Evolutionary conservation across 2,329 filamentous ascomycete species (phyloP).

Genomic region (Colletotrichum chlorophyti): DNA sequence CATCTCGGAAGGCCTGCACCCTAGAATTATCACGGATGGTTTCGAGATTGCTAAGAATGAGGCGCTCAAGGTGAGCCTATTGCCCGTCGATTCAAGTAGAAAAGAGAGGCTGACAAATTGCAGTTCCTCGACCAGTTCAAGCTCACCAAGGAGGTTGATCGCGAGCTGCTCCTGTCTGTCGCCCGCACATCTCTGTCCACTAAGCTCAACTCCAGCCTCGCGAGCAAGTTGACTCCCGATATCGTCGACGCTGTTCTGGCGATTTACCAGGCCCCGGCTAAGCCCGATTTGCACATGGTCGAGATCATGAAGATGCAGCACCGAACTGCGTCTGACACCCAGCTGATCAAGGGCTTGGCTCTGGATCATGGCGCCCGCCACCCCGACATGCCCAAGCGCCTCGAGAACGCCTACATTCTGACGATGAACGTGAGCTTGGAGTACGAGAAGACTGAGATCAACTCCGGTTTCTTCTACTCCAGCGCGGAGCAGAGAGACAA

Average conservation of each 20-base stretch:
- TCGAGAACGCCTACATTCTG: slow-evolving; percentile 94
- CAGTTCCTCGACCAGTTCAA: slow-evolving; percentile 96
- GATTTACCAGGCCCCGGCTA: slow-evolving; percentile 87
- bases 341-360: slow-evolving; percentile 90
- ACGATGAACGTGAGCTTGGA: slow-evolving; percentile 96
- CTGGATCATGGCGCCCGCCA: slow-evolving; percentile 95
- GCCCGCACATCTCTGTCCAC: slow-evolving; percentile 94
- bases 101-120: slow-evolving; percentile 6
- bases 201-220: slow-evolving; percentile 89
- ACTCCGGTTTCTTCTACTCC: slow-evolving; percentile 98
- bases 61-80: slow-evolving; percentile 73
- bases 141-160: slow-evolving; percentile 84
- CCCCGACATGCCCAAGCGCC: slow-evolving; percentile 96
- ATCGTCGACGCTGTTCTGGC: slow-evolving; percentile 96
- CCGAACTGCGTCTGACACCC: slow-evolving; percentile 92
- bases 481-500: slow-evolving; percentile 97
- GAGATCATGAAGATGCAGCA: slow-evolving; percentile 99
- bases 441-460: slow-evolving; percentile 99
- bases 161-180: slow-evolving; percentile 91
- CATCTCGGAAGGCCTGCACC: slow-evolving; percentile 96
- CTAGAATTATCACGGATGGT: slow-evolving; percentile 94
- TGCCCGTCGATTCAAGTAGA: neutral
- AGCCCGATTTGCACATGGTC: slow-evolving; percentile 98
- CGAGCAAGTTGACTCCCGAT: slow-evolving; percentile 88
- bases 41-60: slow-evolving; percentile 97